phyloP scores from a whole-genome alignment of 768 basidiomycete genomes.

The Russula brevipes region DNA sequence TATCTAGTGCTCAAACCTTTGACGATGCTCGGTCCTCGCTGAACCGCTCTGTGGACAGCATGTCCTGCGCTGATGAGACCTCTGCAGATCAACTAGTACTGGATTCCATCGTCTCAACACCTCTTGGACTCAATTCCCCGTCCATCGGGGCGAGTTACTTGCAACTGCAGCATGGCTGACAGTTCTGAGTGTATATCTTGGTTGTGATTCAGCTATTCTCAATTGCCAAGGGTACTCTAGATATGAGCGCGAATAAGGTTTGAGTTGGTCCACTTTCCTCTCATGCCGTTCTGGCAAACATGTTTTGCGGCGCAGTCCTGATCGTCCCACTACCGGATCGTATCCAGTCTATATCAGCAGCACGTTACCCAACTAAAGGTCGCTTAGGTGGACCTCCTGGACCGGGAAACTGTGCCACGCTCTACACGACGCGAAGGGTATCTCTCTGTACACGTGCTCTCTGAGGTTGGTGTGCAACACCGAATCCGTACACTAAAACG shows the following conservation, averaged over 20 bases:
- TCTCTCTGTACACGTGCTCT: neutral
- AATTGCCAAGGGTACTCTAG: too few species aligned
- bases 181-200: neutral
- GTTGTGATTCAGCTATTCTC: too few species aligned
- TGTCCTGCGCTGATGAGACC: neutral
- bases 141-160: neutral
- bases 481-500: neutral
- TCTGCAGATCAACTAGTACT: neutral
- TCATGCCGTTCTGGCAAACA: neutral
- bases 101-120: neutral
- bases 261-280: too few species aligned
- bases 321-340: too few species aligned
- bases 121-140: neutral
- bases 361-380: neutral
- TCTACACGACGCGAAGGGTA: neutral
- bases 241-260: too few species aligned
- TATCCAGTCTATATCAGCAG: too few species aligned
- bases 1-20: too few species aligned
- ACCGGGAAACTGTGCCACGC: neutral
- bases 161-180: neutral
- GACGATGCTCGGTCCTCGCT: too few species aligned
- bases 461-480: neutral
- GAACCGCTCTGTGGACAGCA: neutral
- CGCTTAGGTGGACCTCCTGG: neutral
- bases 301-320: neutral